Evolutionary conservation across 2,329 filamentous ascomycete species (phyloP), one percentile per base, ranked within the genome.

Genomic region (Fusarium secorum): DNA sequence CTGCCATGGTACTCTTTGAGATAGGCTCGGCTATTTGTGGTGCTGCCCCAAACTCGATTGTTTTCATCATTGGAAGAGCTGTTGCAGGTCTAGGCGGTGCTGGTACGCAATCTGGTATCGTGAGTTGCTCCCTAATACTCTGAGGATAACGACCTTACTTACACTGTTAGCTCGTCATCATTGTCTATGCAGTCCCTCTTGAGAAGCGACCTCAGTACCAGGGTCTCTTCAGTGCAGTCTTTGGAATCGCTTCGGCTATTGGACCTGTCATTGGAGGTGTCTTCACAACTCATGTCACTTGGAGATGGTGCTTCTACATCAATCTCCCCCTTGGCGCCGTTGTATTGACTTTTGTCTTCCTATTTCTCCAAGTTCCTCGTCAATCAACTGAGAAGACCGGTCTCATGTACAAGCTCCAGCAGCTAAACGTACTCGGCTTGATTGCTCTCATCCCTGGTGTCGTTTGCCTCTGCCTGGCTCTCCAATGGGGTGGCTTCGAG

Each of bases 61-160:
- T 81, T 42, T 84, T 88, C 68, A 87, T 88, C 64, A 70, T 84
- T 35, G 85, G 86, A 26, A 83, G 86, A 49, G 84, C 85, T 49
- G 80, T 87, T 49, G 85, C 85, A 33, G 85, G 85, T 18, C 63
- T 85, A 10, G 85, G 85, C 1, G 83, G 82, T 18, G 84, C 84
- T 15, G 85, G 85, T 60, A 86, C 88, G 69, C 86, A 87, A 73
- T 83, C 85, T 2, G 85, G 85, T n/a, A 82, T 61, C 30, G 57
- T 74, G 30, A 46, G 64, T 48, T 38, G 6, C 81, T 42, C 15
- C 13, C 10, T 8, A 11, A 13, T 6, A 28, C 7, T 10, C 36
- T 20, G 20, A 30, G 36, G 24, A 32, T 14, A 15, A 38, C 17
- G 13, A 9, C 42, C 30, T 44, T 5, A 20, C 45, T 66, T 14